phyloP scores from a whole-genome alignment of 306 rosid species.

The Trifolium subterraneum region DNA sequence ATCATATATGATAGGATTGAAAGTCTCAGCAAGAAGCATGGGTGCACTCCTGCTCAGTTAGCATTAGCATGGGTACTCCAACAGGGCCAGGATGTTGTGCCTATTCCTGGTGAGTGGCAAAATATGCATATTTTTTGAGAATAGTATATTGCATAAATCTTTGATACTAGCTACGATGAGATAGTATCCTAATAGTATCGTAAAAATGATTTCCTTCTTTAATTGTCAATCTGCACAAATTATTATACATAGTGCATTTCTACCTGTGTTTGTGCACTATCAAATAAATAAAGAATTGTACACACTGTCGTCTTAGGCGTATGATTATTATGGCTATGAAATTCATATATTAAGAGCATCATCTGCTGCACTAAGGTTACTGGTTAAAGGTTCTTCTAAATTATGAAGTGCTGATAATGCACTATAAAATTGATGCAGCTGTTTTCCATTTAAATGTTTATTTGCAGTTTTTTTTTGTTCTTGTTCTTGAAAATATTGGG shows the following conservation, averaged over 20 bases:
- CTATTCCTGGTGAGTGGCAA: constrained; percentile 48
- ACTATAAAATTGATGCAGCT: not conserved
- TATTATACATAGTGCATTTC: not conserved
- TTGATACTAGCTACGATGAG: not conserved
- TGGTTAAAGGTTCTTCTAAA: not conserved
- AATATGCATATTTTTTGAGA: not conserved
- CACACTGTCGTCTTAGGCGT: not conserved
- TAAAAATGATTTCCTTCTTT: no score
- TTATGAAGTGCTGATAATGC: not conserved
- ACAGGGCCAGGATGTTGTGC: constrained; percentile 65
- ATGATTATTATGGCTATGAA: not conserved
- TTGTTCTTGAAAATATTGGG: not conserved
- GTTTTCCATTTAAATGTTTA: not conserved
- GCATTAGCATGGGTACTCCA: constrained; percentile 77
- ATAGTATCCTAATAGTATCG: not conserved
- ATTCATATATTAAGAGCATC: not conserved
- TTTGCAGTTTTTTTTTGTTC: not conserved
- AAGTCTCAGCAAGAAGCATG: constrained; percentile 55
- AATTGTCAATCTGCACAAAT: not conserved
- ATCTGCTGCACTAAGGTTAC: not conserved
- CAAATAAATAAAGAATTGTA: not conserved
- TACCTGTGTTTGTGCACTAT: not conserved
- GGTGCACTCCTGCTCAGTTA: constrained; percentile 64
- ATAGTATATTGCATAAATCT: not conserved
- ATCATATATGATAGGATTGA: constrained; percentile 53